Evolutionary conservation across 1,284 basidiomycete species (phyloP).

Genomic region (Entoloma clypeatum): DNA sequence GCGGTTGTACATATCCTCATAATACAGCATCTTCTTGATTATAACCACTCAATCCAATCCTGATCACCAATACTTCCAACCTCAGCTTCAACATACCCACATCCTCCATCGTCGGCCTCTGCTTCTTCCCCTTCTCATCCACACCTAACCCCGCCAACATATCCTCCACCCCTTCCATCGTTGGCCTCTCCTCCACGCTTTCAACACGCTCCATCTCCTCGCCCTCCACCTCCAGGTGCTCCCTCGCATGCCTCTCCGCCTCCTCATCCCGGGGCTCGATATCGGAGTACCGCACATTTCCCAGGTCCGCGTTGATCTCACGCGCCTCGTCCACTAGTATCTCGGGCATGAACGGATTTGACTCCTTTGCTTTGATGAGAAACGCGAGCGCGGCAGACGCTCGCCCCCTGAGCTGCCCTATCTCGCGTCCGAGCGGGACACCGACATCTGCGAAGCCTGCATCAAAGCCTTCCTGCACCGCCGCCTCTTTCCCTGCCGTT

Average conservation of each 20-base stretch:
- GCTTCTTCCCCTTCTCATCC: not conserved
- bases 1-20: constrained; percentile 13
- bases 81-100: constrained; percentile 39
- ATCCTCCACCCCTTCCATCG: constrained; percentile 54
- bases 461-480: constrained; percentile 81
- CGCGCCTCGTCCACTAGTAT: constrained; percentile 42
- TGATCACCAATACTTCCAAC: constrained; percentile 30
- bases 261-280: constrained; percentile 68
- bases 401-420: constrained; percentile 69
- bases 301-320: constrained; percentile 49
- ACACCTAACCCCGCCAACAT: constrained; percentile 45
- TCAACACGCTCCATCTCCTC: too few relatives aligned
- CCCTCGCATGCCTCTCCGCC: constrained; percentile 65
- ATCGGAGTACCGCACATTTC: constrained; percentile 58
- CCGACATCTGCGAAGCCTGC: constrained; percentile 70
- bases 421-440: constrained; percentile 66
- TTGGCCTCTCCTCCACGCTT: constrained; percentile 41
- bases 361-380: constrained; percentile 28
- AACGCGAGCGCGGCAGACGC: constrained; percentile 57
- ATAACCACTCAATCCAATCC: too few relatives aligned
- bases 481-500: constrained; percentile 76
- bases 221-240: constrained; percentile 47
- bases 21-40: constrained; percentile 2
- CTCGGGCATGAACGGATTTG: too few relatives aligned
- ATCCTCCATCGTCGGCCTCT: constrained; percentile 40